Base-by-base conservation (phyloP, 352 stramenopile genomes). In the Pythium folliculosum region DNA sequence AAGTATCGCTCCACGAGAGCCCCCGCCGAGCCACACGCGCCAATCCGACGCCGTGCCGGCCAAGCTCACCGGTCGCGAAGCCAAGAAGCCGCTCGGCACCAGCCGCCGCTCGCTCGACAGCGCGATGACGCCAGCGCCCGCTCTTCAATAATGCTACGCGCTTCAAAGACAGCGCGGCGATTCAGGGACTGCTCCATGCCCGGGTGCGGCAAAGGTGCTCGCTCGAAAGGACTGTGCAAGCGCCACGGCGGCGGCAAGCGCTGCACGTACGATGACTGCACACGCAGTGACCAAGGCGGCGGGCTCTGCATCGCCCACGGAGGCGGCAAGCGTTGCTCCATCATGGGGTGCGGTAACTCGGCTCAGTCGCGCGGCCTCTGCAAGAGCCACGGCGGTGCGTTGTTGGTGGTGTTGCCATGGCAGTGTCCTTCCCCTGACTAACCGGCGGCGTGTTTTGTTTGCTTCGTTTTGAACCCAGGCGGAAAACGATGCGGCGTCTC, bases 351-450 rank as follows among this genome's bases (percentile, higher is more conserved):
- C 76, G 85, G 84, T 32, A 96, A 96, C 59, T 92, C 86, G 0
- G 86, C 87, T 2, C 86, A 94, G 60, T 95, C 85, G 23, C 83
- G 81, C 23, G 88, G 88, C 38, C 69, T 94, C 0, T 96, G 88
- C 78, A 96, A 96, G 69, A 93, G 74, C 38, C 88, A 96, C 35
- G 88, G 88, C 76, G 88, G 88, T 92, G 75, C n/a, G 56, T 47
- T 14, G n/a, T 16, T 55, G 30, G 5, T 17, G 45, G 19, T 19
- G 17, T 16, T n/a, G 40, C 2, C 40, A 4, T 44, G 40, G 17
- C n/a, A 0, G 47, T n/a, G n/a, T n/a, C n/a, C n/a, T n/a, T 53
- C 19, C 21, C 47, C 43, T 49, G 3, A 5, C 27, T 32, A 5
- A 32, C n/a, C n/a, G n/a, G n/a, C n/a, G n/a, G n/a, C n/a, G n/a